Base-by-base conservation (phyloP, 2,329 filamentous ascomycete species). In the Sporothrix curviconia region DNA sequence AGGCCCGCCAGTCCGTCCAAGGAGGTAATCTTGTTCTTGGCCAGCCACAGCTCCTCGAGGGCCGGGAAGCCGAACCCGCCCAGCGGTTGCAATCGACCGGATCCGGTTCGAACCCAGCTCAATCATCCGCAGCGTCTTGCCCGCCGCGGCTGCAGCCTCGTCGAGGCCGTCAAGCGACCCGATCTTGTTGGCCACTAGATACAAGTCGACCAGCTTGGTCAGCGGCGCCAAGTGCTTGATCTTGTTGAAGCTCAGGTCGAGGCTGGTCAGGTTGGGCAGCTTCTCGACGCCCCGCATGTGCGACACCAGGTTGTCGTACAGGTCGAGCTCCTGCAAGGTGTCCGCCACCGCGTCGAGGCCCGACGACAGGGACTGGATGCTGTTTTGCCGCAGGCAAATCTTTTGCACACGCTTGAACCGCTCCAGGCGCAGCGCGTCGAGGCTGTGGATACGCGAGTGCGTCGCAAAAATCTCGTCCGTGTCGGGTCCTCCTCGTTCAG, bases 201-300 rank as follows among this genome's bases (percentile, higher is more conserved):
- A 99, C 3, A 99, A 70, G 64, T 97, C 90, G 61, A 80, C 87
- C 58, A 97, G 80, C 55, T 90, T 80, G 22, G 76, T 86, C 59
- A 99, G 76, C 66, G 92, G 87, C 59, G 81, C 80, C 63, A 97
- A 76, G 66, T 92, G 85, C 71, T 96, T 96, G 76, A 99, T 92
- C 77, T 97, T 97, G 78, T 99, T 99, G 82, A 96, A 99, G 71
- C 89, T 95, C 53, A 99, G 79, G 70, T 99, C 94, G 56, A 99
- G 82, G 57, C 77, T 87, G 6, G 82, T 90, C 55, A 99, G 81
- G 60, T 88, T 79, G 12, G 79, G 83, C 58, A 96, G 82, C 46
- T 83, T 78, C 55, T 96, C 91, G 46, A 99, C 80, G 30, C 89
- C 89, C 63, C 86, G 85, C 71, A 96, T 84, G 71, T 95, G 91